A percentile compares a stretch with the other conserved stretches of the same genome.
These are phyloP conservation scores for Anacardium occidentale DNA, from an alignment of 345 rosid genomes.

Conservation along the genomic window DNA sequence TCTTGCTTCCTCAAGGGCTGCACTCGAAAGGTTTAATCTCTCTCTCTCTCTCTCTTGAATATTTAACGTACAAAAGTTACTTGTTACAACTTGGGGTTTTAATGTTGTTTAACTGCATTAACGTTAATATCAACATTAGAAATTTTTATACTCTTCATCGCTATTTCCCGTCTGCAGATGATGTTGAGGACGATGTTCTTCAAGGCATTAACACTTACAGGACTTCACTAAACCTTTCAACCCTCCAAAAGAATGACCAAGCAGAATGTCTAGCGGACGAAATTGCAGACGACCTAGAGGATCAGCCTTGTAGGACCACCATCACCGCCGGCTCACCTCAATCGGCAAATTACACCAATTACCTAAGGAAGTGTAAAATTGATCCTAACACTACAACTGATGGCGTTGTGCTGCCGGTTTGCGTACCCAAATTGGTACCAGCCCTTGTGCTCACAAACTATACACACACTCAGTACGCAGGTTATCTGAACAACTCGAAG, in stretches of 20 bases:
- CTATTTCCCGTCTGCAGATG: conserved; percentile 30
- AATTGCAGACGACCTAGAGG: conserved; percentile 53
- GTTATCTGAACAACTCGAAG: conserved; percentile 55
- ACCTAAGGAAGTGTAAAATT: conserved; percentile 54
- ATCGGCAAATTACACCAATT: conserved; percentile 37
- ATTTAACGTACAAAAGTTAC: too few relatives aligned
- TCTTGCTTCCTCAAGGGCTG: conserved; percentile 36
- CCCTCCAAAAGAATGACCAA: conserved; percentile 46
- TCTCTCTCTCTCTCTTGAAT: background rate
- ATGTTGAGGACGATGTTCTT: conserved; percentile 51
- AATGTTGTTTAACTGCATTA: background rate
- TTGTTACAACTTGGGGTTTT: background rate
- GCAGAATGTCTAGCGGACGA: conserved; percentile 66
- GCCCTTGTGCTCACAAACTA: conserved; percentile 66
- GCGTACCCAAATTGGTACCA: conserved; percentile 57
- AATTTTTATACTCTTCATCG: too few relatives aligned
- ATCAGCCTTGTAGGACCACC: conserved; percentile 47
- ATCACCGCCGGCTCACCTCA: conserved; percentile 29
- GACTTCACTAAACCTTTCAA: conserved; percentile 38
- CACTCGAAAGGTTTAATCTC: conserved; percentile 18
- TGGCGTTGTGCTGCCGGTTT: conserved; percentile 58
- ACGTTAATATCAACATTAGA: background rate
- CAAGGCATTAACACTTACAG: conserved; percentile 75
- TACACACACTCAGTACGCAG: conserved; percentile 51
- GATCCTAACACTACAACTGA: conserved; percentile 52